Conservation (phyloP, 805 yeast genomes). For the Yarrowia porcina region DNA sequence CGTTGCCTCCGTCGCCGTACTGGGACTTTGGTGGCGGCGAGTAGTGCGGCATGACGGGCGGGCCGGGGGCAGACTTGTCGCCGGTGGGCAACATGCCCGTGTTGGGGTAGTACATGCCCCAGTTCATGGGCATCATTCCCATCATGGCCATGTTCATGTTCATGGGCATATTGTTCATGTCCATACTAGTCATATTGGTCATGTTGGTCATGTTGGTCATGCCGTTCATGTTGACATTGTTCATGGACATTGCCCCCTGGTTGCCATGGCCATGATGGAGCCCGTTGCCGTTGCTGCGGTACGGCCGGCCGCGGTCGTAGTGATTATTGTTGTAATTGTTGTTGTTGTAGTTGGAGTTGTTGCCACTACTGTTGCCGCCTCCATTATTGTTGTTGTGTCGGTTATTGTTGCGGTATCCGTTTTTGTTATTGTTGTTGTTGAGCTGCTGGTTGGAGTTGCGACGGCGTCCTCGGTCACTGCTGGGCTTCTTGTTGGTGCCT, state of each 20-base stretch:
- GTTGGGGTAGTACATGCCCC: conserved; percentile 18
- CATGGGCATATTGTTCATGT: conserved; percentile 27
- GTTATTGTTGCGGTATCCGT: background rate
- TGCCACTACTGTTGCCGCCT: background rate
- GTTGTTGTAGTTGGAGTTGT: background rate
- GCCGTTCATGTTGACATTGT: background rate
- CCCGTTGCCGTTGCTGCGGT: background rate
- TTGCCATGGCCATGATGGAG: background rate
- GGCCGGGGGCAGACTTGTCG: background rate
- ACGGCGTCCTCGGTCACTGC: background rate
- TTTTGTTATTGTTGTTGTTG: background rate
- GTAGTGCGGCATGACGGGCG: background rate
- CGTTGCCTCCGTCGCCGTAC: background rate
- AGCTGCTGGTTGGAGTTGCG: background rate
- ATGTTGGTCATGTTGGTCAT: conserved; percentile 4
- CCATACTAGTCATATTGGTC: conserved; percentile 15
- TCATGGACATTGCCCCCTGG: background rate
- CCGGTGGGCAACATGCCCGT: background rate
- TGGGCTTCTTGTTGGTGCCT: conserved; percentile 6
- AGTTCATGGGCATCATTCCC: conserved; percentile 24
- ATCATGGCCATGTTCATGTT: conserved; percentile 23
- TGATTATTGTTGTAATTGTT: background rate
- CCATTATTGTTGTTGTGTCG: background rate
- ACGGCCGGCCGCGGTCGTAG: background rate
- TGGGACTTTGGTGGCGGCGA: background rate